Evolutionary conservation across 164 flowering plant species (phyloP).

Genomic region (Brasenia schreberi): DNA sequence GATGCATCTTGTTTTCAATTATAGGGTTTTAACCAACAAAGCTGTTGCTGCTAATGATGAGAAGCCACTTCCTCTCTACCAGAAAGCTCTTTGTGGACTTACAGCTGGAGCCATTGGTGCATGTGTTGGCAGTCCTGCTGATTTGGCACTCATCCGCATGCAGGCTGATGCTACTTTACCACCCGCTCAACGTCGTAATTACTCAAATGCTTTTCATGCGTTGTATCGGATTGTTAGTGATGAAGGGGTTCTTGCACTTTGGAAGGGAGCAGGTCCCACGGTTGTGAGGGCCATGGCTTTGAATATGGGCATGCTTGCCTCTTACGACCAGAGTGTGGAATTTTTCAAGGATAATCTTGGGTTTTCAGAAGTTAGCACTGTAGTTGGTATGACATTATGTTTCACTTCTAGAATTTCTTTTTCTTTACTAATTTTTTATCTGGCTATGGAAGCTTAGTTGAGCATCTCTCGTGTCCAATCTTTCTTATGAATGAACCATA

Average conservation of each 20-base stretch:
- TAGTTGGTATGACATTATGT: slow-evolving; percentile 33
- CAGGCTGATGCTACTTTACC: slow-evolving; percentile 96
- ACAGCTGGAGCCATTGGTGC: slow-evolving; percentile 99
- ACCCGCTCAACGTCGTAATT: slow-evolving; percentile 66
- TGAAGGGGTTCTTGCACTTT: slow-evolving; percentile 85
- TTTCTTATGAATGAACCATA: too few species aligned
- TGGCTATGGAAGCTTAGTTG: too few species aligned
- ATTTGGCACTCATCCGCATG: slow-evolving; percentile 92
- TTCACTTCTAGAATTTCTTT: background rate
- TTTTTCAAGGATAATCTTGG: slow-evolving; percentile 69
- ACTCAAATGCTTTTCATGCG: slow-evolving; percentile 89
- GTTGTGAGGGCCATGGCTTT: slow-evolving; percentile 94
- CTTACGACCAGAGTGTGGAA: slow-evolving; percentile 91
- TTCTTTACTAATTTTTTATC: too few species aligned
- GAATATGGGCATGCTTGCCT: slow-evolving; percentile 97
- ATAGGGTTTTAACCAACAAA: slow-evolving; percentile 76
- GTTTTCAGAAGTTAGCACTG: slow-evolving; percentile 63
- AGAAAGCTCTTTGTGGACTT: slow-evolving; percentile 91
- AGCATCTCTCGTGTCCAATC: too few species aligned
- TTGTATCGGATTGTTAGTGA: slow-evolving; percentile 63
- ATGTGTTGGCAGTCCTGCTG: slow-evolving; percentile 85
- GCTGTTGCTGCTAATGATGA: slow-evolving; percentile 93
- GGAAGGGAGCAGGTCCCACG: slow-evolving; percentile 99
- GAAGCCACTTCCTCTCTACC: slow-evolving; percentile 87
- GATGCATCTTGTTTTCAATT: slow-evolving; percentile 4